Evolutionary conservation across 345 rosid genomes (phyloP).

Genomic region (Salix dunnii): DNA sequence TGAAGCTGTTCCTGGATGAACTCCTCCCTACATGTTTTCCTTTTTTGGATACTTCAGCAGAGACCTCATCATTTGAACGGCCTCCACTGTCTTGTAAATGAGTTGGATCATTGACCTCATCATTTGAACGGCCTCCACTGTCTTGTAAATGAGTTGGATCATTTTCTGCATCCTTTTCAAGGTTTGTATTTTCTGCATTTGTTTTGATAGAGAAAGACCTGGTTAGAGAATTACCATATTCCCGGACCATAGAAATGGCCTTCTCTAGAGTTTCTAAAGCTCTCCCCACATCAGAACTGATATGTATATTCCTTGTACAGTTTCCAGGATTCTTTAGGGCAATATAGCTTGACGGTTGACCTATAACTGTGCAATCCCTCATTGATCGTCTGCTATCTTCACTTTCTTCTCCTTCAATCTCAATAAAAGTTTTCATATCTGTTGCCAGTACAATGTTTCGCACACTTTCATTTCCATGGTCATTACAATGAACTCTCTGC

Average conservation of each 20-base stretch:
- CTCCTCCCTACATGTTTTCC: constrained; percentile 32
- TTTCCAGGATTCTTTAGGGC: constrained; percentile 18
- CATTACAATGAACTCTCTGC: constrained; percentile 9
- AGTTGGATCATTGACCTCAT: constrained; percentile 23
- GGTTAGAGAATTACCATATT: constrained; percentile 30
- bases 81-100: constrained; percentile 18
- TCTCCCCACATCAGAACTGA: constrained; percentile 64
- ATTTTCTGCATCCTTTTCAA: constrained; percentile 17
- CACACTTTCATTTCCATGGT: constrained; percentile 13
- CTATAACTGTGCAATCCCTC: constrained; percentile 10
- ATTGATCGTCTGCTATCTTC: constrained; percentile 19
- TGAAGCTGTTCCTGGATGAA: constrained; percentile 31
- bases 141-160: constrained; percentile 18
- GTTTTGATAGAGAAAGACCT: constrained; percentile 25
- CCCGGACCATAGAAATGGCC: constrained; percentile 52
- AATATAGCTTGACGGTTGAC: constrained; percentile 10
- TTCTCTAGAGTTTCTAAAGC: constrained; percentile 75
- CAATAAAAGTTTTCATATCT: constrained; percentile 36
- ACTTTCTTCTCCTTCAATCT: constrained; percentile 63
- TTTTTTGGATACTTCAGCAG: constrained; percentile 23
- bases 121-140: constrained; percentile 20
- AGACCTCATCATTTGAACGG: constrained; percentile 27
- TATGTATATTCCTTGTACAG: constrained; percentile 28
- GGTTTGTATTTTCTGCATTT: constrained; percentile 32
- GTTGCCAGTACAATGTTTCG: constrained; percentile 12